Evolutionary conservation across 257 asterid genomes (phyloP).

Genomic region (Marsdenia floribunda): DNA sequence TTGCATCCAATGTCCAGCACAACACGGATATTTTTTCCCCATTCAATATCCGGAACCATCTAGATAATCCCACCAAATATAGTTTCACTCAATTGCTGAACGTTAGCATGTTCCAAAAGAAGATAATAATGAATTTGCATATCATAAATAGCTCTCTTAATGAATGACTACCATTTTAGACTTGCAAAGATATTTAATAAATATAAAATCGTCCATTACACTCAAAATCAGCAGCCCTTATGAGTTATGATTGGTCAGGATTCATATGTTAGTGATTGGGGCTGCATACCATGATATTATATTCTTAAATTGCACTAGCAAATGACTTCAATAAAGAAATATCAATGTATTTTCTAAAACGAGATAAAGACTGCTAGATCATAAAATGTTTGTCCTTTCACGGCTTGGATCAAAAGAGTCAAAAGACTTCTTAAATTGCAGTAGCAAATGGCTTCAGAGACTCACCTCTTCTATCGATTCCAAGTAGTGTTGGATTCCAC

Average conservation of each 20-base stretch:
- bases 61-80: conserved; percentile 34
- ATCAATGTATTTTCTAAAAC: neutral
- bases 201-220: neutral
- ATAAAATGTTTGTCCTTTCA: neutral
- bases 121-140: neutral
- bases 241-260: neutral
- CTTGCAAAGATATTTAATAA: neutral
- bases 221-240: neutral
- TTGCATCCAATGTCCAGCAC: conserved; percentile 83
- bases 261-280: neutral
- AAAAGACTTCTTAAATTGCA: conserved; percentile 5
- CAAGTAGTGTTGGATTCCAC: conserved; percentile 79
- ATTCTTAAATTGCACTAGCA: neutral
- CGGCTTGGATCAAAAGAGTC: neutral
- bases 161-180: neutral
- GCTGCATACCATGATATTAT: neutral
- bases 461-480: conserved; percentile 88
- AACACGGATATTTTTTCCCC: conserved; percentile 89
- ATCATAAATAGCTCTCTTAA: neutral
- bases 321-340: neutral
- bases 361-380: neutral
- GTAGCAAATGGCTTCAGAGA: conserved; percentile 1
- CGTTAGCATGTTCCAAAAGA: conserved; percentile 12
- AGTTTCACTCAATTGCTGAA: conserved; percentile 20
- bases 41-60: conserved; percentile 98